Percentiles rank a stretch among this genome's conserved stretches.
Evolutionary conservation across 495 filamentous ascomycete species (phyloP).

Genomic region (Aspergillus ostianus): DNA sequence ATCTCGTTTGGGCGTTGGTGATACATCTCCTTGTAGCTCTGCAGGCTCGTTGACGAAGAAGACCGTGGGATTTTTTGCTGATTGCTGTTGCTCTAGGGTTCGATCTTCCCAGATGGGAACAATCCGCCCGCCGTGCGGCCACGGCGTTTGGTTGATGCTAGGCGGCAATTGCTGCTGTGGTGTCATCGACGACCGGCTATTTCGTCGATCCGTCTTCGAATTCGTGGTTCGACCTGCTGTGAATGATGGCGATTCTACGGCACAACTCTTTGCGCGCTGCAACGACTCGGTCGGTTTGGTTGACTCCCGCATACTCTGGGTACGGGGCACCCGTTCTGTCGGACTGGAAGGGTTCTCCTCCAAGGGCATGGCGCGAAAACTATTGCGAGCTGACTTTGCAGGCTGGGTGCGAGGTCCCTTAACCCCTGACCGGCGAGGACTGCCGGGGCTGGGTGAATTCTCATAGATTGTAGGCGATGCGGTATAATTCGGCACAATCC

Average conservation of each 20-base stretch:
- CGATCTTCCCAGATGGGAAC: conserved; percentile 44
- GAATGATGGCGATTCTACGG: conserved; percentile 1
- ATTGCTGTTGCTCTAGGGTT: not conserved
- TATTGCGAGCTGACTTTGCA: conserved; percentile 22
- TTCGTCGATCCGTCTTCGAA: not conserved
- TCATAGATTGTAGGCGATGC: conserved; percentile 26
- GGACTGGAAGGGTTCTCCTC: conserved; percentile 18
- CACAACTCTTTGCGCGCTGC: conserved; percentile 18
- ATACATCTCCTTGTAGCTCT: conserved; percentile 16
- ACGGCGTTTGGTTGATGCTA: not conserved
- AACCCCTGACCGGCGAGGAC: conserved; percentile 36
- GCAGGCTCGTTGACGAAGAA: conserved; percentile 16
- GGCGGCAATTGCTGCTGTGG: conserved; percentile 1
- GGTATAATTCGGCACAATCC: conserved; percentile 27
- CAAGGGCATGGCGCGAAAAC: conserved; percentile 18
- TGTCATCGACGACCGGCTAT: not conserved
- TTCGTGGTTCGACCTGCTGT: not conserved
- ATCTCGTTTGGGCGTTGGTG: conserved; percentile 11
- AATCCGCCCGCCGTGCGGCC: conserved; percentile 19
- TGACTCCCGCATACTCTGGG: conserved; percentile 22
- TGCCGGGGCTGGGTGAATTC: conserved; percentile 25
- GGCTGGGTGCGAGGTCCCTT: conserved; percentile 44
- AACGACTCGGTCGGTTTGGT: conserved; percentile 24
- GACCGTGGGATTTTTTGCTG: conserved; percentile 10
- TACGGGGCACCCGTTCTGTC: conserved; percentile 24